Percentiles rank a stretch among this genome's conserved stretches.
These are phyloP conservation scores for Penicillium dipodomyicola DNA, from an alignment of 495 filamentous ascomycete genomes.

Conservation along the genomic window DNA sequence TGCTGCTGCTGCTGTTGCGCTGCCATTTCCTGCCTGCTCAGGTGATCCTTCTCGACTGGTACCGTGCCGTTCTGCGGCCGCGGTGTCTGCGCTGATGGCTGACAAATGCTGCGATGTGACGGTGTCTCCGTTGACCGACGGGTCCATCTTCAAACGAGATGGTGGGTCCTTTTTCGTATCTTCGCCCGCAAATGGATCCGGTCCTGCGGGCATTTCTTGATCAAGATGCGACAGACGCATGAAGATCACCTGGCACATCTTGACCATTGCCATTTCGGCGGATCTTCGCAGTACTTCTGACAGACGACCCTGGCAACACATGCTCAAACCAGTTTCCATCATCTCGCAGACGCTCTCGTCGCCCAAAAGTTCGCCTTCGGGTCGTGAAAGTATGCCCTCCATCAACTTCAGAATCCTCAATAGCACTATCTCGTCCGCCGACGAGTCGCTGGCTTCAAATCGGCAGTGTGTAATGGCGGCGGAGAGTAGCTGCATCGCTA, in stretches of 20 bases:
- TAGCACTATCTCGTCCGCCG: slow-evolving; percentile 92
- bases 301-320: slow-evolving; percentile 91
- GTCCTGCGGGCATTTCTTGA: slow-evolving; percentile 61
- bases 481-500: slow-evolving; percentile 92
- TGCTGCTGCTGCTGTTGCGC: slow-evolving; percentile 45
- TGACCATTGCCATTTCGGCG: slow-evolving; percentile 95
- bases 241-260: slow-evolving; percentile 98
- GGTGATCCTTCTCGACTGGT: slow-evolving; percentile 34
- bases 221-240: slow-evolving; percentile 85
- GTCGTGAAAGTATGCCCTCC: slow-evolving; percentile 94
- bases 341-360: slow-evolving; percentile 98
- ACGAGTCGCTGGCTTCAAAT: slow-evolving; percentile 93
- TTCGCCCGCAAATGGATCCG: slow-evolving; percentile 51
- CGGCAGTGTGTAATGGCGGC: slow-evolving; percentile 96
- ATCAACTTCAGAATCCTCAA: slow-evolving; percentile 93
- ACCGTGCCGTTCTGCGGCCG: slow-evolving; percentile 34
- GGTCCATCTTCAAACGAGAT: slow-evolving; percentile 76
- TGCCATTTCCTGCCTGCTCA: slow-evolving; percentile 41
- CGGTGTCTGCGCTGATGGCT: slow-evolving; percentile 44
- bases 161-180: slow-evolving; percentile 51
- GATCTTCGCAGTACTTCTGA: slow-evolving; percentile 88
- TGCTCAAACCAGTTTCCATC: slow-evolving; percentile 98
- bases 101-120: slow-evolving; percentile 50
- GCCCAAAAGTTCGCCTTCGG: slow-evolving; percentile 84
- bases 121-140: slow-evolving; percentile 71